Evolutionary conservation across 306 rosid genomes (phyloP).

Genomic region (Vicia villosa): DNA sequence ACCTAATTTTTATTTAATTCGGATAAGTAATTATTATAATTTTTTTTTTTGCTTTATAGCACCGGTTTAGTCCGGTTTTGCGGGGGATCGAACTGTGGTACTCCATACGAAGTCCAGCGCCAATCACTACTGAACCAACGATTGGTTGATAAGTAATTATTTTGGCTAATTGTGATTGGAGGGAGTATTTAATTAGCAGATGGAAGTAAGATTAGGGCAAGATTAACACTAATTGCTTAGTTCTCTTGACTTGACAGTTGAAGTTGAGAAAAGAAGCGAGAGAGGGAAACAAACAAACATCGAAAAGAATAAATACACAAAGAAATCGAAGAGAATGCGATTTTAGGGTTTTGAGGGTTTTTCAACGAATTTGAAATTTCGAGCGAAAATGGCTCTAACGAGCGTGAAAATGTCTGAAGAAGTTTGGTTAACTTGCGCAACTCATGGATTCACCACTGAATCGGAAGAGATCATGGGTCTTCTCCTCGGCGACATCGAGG

Average conservation of each 20-base stretch:
- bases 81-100: no score
- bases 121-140: no score
- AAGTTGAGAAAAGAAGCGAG: not conserved
- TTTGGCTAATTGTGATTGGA: no score
- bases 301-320: not conserved
- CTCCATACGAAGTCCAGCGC: no score
- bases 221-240: not conserved
- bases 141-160: no score
- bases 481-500: conserved; percentile 95
- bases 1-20: no score
- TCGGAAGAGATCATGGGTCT: conserved; percentile 99
- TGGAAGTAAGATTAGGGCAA: not conserved
- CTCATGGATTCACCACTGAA: conserved; percentile 96
- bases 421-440: conserved; percentile 88
- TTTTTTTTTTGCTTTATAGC: no score
- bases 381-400: conserved; percentile 68
- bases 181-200: not conserved
- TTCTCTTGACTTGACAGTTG: not conserved
- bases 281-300: not conserved
- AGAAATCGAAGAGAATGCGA: not conserved
- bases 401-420: conserved; percentile 91
- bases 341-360: conserved; percentile 1
- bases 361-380: not conserved
- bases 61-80: no score
- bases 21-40: no score